Evolutionary conservation across 768 basidiomycete species (phyloP).

Genomic region (Pulveroboletus ravenelii): DNA sequence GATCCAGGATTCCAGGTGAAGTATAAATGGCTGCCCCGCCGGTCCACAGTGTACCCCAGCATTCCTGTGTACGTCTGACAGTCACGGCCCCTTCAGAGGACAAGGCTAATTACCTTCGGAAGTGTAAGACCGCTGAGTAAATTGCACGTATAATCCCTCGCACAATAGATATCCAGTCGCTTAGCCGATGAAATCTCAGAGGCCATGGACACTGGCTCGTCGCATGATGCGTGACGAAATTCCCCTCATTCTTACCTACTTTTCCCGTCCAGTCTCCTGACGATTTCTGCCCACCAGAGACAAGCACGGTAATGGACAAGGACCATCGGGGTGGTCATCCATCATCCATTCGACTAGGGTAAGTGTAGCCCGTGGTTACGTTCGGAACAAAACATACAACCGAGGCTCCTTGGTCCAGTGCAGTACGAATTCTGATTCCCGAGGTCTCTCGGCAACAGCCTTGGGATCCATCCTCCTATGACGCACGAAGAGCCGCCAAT

Average conservation of each 20-base stretch:
- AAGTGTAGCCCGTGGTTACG: background rate
- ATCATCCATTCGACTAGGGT: background rate
- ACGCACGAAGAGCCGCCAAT: background rate
- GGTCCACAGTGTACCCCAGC: background rate
- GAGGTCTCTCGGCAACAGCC: constrained; percentile 1
- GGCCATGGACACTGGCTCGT: constrained; percentile 10
- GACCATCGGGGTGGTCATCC: background rate
- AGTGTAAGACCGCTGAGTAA: background rate
- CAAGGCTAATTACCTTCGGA: background rate
- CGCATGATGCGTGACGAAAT: constrained; percentile 10
- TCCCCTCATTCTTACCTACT: constrained; percentile 3
- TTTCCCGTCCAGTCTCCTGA: constrained; percentile 9
- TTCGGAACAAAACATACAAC: background rate
- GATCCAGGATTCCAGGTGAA: background rate
- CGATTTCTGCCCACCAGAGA: no score
- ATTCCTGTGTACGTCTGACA: background rate
- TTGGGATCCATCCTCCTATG: background rate
- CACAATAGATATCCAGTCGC: background rate
- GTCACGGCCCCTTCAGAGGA: background rate
- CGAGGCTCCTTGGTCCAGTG: background rate
- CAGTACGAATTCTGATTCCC: constrained; percentile 7
- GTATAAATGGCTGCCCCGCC: background rate
- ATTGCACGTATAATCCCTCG: background rate
- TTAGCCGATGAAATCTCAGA: background rate
- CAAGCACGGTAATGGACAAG: no score